Conservation (phyloP, 202 grass and related monocot species). For the Hordeum pubiflorum region DNA sequence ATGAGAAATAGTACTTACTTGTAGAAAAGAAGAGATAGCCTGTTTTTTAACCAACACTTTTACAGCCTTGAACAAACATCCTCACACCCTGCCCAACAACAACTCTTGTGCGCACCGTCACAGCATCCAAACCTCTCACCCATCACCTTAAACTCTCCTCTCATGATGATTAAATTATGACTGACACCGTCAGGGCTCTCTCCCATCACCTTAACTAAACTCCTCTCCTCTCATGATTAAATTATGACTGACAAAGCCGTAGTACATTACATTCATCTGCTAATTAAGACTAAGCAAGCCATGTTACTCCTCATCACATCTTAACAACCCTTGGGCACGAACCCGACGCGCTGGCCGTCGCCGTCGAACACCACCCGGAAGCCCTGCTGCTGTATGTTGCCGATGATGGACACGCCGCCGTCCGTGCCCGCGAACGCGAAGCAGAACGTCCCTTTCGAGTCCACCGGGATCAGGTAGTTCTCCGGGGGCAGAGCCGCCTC, state of each 20-base stretch:
- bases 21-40: neutral
- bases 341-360: constrained; percentile 50
- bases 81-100: neutral
- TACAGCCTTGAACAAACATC: constrained; percentile 28
- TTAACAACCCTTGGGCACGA: constrained; percentile 62
- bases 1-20: too few species aligned
- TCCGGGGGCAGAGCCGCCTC: constrained; percentile 56
- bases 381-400: constrained; percentile 95
- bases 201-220: neutral
- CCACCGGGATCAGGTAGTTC: constrained; percentile 95
- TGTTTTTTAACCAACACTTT: constrained; percentile 18
- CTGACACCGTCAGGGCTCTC: neutral
- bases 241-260: constrained; percentile 17
- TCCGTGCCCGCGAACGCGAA: constrained; percentile 84
- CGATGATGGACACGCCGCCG: constrained; percentile 79
- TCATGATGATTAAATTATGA: constrained; percentile 22
- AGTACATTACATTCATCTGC: neutral
- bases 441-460: constrained; percentile 80
- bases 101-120: too few species aligned
- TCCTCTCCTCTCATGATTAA: neutral
- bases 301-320: neutral
- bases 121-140: constrained; percentile 30
- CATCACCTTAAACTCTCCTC: neutral
- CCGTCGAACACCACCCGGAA: constrained; percentile 91
- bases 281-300: neutral